Percentiles rank a stretch among this genome's conserved stretches.
Conservation (phyloP, 192 early-diverging fungal species). For the Lobulomyces angularis region DNA sequence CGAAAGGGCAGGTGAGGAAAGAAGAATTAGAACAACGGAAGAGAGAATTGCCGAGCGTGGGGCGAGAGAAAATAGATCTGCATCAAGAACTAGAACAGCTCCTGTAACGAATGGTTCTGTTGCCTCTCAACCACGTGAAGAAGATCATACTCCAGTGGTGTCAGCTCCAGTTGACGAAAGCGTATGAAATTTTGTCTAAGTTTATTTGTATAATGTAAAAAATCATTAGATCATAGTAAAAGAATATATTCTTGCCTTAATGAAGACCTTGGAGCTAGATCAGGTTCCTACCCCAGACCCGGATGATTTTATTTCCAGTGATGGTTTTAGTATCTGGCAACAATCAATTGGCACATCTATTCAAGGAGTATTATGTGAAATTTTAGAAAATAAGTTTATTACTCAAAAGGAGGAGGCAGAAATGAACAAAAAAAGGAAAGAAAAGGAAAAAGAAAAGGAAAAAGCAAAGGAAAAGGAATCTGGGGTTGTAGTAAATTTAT, state of each 20-base stretch:
- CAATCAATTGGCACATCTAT: conserved; percentile 12
- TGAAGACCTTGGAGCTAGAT: conserved; percentile 23
- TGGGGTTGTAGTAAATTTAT: conserved; percentile 12
- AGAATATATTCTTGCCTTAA: conserved; percentile 31
- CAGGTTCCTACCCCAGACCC: conserved; percentile 18
- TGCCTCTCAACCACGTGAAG: too few relatives aligned
- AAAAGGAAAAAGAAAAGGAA: not conserved
- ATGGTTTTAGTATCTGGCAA: conserved; percentile 27
- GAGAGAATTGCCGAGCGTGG: too few relatives aligned
- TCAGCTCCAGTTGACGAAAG: too few relatives aligned
- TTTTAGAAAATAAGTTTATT: conserved; percentile 20
- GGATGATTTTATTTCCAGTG: conserved; percentile 26
- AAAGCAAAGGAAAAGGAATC: not conserved
- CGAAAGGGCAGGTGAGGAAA: too few relatives aligned
- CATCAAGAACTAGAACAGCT: too few relatives aligned
- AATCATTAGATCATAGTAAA: conserved; percentile 20
- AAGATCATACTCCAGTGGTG: too few relatives aligned
- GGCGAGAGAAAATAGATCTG: too few relatives aligned
- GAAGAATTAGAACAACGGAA: too few relatives aligned
- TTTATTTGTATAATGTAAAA: too few relatives aligned
- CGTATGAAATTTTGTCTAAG: too few relatives aligned
- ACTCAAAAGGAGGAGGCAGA: conserved; percentile 7
- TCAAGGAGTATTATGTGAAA: conserved; percentile 25
- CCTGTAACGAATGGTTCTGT: too few relatives aligned
- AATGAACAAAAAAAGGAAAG: conserved; percentile 1